phyloP scores from a whole-genome alignment of 495 filamentous ascomycete genomes.

The Penicillium pulvis region DNA sequence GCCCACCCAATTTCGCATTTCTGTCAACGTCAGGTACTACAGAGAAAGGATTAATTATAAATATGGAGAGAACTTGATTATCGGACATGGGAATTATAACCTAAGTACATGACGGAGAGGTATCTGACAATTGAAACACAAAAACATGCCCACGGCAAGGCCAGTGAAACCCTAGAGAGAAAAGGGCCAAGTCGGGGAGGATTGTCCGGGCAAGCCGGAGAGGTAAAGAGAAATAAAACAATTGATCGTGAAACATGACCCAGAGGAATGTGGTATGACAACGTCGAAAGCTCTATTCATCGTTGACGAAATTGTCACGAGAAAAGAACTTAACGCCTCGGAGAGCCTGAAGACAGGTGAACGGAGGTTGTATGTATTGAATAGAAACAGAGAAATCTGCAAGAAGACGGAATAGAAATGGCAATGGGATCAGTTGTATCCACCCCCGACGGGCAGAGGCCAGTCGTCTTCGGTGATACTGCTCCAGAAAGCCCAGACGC shows the following conservation, averaged over 20 bases:
- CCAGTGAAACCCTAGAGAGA: neutral
- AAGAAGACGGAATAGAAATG: slow-evolving; percentile 11
- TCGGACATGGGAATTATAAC: slow-evolving; percentile 27
- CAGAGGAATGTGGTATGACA: slow-evolving; percentile 34
- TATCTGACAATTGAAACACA: slow-evolving; percentile 37
- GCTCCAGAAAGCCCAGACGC: slow-evolving; percentile 94
- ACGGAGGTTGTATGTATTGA: slow-evolving; percentile 22
- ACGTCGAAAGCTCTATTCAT: slow-evolving; percentile 28
- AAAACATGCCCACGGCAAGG: slow-evolving; percentile 12
- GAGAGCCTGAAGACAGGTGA: slow-evolving; percentile 9
- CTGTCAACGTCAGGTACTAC: neutral
- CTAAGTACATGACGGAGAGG: slow-evolving; percentile 44
- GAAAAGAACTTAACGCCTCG: slow-evolving; percentile 16
- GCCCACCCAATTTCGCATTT: neutral
- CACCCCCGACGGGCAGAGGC: slow-evolving; percentile 65
- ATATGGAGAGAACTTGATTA: slow-evolving; percentile 15
- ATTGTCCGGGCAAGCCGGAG: slow-evolving; percentile 14
- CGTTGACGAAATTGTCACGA: slow-evolving; percentile 21
- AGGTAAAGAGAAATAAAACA: slow-evolving; percentile 13
- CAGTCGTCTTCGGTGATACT: slow-evolving; percentile 99
- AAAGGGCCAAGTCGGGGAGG: slow-evolving; percentile 8
- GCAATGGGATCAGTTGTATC: slow-evolving; percentile 46
- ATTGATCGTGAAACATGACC: slow-evolving; percentile 36
- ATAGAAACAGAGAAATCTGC: slow-evolving; percentile 19
- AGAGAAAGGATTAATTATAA: neutral